These are phyloP conservation scores for Erysiphe pulchra DNA, from an alignment of 2,329 filamentous ascomycete species.

Conservation along the genomic window DNA sequence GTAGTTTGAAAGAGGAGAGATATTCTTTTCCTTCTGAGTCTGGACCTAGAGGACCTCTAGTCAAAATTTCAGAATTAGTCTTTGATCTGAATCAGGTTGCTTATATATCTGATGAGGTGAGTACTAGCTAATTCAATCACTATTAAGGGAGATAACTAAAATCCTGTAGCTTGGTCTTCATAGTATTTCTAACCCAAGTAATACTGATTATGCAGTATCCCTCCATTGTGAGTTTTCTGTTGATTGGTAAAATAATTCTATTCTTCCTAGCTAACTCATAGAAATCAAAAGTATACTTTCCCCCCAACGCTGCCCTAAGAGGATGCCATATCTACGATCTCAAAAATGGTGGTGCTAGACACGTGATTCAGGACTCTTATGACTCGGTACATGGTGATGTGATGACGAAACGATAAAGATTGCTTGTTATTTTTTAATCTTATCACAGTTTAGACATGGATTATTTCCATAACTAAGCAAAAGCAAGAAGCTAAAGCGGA, in stretches of 20 bases:
- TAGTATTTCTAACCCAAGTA: constrained; percentile 50
- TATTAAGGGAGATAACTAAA: background rate
- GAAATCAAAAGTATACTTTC: constrained; percentile 37
- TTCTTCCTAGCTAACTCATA: too few species aligned
- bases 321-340: constrained; percentile 66
- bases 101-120: constrained; percentile 60
- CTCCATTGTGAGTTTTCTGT: constrained; percentile 28
- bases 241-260: too few species aligned
- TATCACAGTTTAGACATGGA: too few species aligned
- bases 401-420: too few species aligned
- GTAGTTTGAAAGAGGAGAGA: constrained; percentile 52
- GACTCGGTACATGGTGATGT: constrained; percentile 25
- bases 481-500: too few species aligned
- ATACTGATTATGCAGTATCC: constrained; percentile 53
- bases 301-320: constrained; percentile 62
- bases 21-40: constrained; percentile 19
- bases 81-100: constrained; percentile 51
- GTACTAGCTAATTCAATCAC: background rate
- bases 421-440: too few species aligned
- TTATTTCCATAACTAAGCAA: too few species aligned
- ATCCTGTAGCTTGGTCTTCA: constrained; percentile 44
- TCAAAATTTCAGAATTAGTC: constrained; percentile 23
- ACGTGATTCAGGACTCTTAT: constrained; percentile 45
- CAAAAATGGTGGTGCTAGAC: constrained; percentile 44
- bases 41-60: constrained; percentile 3